Conservation (phyloP, 176 grass and related monocot genomes). For the Alloteropsis semialata region DNA sequence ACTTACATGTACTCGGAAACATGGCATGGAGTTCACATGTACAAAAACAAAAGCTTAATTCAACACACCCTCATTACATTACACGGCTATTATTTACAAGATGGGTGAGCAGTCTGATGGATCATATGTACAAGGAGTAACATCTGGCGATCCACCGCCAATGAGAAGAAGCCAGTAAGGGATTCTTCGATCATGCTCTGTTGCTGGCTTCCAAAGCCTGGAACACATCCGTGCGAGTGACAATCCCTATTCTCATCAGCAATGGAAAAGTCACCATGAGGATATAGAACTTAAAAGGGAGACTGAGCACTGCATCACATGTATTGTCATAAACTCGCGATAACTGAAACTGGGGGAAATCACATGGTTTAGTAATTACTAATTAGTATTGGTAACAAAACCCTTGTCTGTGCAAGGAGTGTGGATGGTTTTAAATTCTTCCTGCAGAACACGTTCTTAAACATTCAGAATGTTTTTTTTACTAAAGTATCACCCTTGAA, state of each 20-base stretch:
- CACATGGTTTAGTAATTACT: no score
- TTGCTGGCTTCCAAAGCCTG: conserved; percentile 41
- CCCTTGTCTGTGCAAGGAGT: neutral
- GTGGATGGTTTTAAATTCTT: neutral
- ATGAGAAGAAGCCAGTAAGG: neutral
- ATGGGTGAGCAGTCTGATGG: neutral
- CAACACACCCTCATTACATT: neutral
- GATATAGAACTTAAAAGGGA: neutral
- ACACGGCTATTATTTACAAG: conserved; percentile 1
- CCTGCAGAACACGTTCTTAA: no score
- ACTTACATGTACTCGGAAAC: neutral
- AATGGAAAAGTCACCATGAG: neutral
- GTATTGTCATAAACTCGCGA: no score
- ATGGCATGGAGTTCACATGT: neutral
- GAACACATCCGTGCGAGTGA: conserved; percentile 53
- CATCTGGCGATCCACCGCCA: neutral
- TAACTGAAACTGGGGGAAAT: neutral
- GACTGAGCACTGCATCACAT: neutral
- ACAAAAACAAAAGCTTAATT: neutral
- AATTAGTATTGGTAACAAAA: no score
- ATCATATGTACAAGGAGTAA: conserved; percentile 21
- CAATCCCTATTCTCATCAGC: conserved; percentile 40
- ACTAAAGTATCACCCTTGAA: no score
- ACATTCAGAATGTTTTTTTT: no score
- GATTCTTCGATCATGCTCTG: conserved; percentile 1